Conservation (phyloP, 2,329 filamentous ascomycete genomes). For the Alternaria viburni region DNA sequence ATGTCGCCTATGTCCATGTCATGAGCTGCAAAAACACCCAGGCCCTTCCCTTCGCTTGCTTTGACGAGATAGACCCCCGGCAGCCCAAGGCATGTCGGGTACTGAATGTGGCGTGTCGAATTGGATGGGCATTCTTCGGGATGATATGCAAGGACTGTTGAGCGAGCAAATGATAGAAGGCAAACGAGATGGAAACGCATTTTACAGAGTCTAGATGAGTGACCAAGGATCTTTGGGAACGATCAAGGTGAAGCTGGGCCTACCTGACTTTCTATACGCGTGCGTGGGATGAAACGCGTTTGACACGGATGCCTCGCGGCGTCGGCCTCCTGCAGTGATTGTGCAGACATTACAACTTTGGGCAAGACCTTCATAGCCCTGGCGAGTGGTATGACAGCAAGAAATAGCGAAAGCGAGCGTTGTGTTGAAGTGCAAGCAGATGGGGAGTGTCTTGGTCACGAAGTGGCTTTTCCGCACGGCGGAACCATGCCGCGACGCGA, state of each 20-base stretch:
- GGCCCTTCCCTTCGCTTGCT: conserved; percentile 49
- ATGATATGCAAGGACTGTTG: conserved; percentile 3
- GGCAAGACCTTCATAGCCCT: not conserved
- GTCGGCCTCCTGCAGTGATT: conserved; percentile 1
- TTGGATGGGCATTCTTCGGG: conserved; percentile 15
- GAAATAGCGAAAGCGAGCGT: not conserved
- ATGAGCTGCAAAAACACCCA: conserved; percentile 51
- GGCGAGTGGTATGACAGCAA: not conserved
- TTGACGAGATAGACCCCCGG: conserved; percentile 36
- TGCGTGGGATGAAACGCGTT: conserved; percentile 22
- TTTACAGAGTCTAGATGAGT: not conserved
- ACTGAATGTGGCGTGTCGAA: conserved; percentile 16
- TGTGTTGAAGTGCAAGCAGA: not conserved
- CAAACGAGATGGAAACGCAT: not conserved
- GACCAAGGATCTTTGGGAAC: not conserved
- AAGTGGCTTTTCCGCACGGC: not conserved
- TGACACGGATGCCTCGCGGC: conserved; percentile 17
- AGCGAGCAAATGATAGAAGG: not conserved
- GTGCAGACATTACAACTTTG: not conserved
- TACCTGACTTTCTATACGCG: not conserved
- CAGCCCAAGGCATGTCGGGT: conserved; percentile 31
- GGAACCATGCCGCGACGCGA: conserved; percentile 1
- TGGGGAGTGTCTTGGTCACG: not conserved
- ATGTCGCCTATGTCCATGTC: conserved; percentile 48
- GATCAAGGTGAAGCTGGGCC: not conserved